A percentile compares a stretch with the other conserved stretches of the same genome.
These are phyloP conservation scores for Glebionis coronaria DNA, from an alignment of 129 eudicot species.

Conservation along the genomic window DNA sequence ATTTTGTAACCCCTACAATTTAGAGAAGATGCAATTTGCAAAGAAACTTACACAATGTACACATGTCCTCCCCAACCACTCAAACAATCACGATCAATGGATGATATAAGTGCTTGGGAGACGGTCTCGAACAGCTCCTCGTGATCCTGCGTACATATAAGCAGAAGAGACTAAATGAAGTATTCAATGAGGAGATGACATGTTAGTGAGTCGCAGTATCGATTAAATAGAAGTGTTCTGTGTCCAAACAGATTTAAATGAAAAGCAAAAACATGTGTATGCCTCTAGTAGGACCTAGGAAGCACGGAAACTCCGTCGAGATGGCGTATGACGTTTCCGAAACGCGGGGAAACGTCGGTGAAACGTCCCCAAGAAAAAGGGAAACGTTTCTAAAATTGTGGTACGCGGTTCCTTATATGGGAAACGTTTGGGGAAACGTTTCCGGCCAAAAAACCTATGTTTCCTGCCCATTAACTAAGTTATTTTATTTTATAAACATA, in stretches of 20 bases:
- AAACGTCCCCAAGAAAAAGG: too few species aligned
- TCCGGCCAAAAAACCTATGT: too few species aligned
- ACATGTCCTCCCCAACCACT: slow-evolving; percentile 99
- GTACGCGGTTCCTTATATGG: too few species aligned
- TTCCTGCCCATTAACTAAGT: too few species aligned
- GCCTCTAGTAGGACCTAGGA: not conserved
- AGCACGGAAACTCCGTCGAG: too few species aligned
- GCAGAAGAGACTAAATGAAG: slow-evolving; percentile 6
- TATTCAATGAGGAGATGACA: slow-evolving; percentile 1
- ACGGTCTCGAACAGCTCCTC: slow-evolving; percentile 96
- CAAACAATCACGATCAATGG: slow-evolving; percentile 92
- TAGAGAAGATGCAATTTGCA: too few species aligned
- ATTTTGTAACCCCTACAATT: not conserved
- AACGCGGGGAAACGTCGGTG: too few species aligned
- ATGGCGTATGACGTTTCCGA: too few species aligned
- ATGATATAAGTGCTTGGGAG: slow-evolving; percentile 86
- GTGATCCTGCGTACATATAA: slow-evolving; percentile 48
- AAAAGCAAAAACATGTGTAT: not conserved
- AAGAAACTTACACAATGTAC: slow-evolving; percentile 73
- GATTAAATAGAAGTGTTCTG: not conserved
- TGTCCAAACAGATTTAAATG: not conserved
- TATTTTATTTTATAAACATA: too few species aligned
- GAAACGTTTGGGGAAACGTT: too few species aligned
- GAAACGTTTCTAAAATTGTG: too few species aligned
- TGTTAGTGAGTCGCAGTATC: not conserved